These are phyloP conservation scores for Triticum dicoccoides DNA, from an alignment of 176 grass and related monocot genomes.

Conservation along the genomic window DNA sequence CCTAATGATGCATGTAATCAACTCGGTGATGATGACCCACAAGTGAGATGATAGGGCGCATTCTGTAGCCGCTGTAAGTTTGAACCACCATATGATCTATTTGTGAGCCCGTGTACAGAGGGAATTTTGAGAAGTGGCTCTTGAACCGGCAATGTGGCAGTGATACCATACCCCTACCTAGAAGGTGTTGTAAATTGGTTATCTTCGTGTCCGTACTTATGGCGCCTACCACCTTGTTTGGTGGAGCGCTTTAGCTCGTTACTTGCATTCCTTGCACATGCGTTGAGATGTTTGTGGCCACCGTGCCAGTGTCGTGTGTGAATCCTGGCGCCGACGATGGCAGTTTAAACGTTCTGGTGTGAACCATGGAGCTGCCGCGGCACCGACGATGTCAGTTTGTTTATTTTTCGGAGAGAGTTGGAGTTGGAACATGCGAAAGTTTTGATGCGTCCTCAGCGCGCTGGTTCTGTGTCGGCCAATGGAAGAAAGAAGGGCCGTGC, in stretches of 20 bases:
- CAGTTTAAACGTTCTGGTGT: neutral
- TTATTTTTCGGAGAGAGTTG: neutral
- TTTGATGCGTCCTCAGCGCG: neutral
- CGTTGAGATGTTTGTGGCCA: neutral
- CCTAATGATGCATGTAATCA: constrained; percentile 79
- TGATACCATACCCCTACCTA: neutral
- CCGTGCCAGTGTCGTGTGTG: too few relatives aligned
- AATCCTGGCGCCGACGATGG: neutral
- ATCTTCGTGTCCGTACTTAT: neutral
- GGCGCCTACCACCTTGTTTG: neutral
- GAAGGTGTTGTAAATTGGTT: constrained; percentile 30
- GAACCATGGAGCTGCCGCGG: neutral
- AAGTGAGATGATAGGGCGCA: constrained; percentile 33
- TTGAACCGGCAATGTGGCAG: neutral
- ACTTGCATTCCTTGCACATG: neutral
- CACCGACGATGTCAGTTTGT: neutral
- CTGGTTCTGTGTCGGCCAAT: neutral
- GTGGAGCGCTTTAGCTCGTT: neutral
- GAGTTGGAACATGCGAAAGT: neutral
- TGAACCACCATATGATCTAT: neutral
- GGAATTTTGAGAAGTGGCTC: constrained; percentile 39
- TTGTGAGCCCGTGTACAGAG: constrained; percentile 40
- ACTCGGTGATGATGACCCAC: constrained; percentile 71
- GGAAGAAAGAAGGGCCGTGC: too few relatives aligned
- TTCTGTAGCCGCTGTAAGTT: neutral